Base-by-base conservation (phyloP, 257 asterid genomes). In the Parsonsia alboflavescens region DNA sequence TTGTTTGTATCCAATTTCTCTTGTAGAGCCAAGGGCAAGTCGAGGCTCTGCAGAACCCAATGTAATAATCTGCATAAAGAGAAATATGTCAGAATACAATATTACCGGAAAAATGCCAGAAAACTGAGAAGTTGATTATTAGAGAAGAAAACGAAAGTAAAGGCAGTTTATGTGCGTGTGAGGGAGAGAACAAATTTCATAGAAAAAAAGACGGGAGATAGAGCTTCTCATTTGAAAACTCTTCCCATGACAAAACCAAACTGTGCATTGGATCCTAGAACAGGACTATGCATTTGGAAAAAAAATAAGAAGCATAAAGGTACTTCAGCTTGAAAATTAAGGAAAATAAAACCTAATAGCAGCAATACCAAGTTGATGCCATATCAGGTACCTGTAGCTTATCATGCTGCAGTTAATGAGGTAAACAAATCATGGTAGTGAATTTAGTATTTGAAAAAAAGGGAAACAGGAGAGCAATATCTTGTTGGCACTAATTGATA, bases 11-110 rank as follows among this genome's bases (percentile, higher is more conserved):
- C 74, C 80, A 50, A 26, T 57, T 75, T 76, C 80, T 42, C 81
- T 82, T 46, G 76, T 49, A 48, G 81, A 79, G 59, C 77, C 77
- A 62, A 33, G 52, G 15, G 61, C 53, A 59, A 61, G 16, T 66
- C 15, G 71, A 71, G 66, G 50, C 15, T 39, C 46, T 26, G 17
- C 58, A 22, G 72, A 58, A 72, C 76, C 48, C 71, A 53, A 61
- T n/a, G 61, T 77, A 67, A 72, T 68, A 54, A 42, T 79, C 89
- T 87, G 79, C 80, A 77, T 52, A 4, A 49, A 63, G 36, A 48
- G 64, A 49, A 65, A 7, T 48, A n/a, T 33, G 50, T 56, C 36
- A n/a, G 11, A 10, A 22, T 21, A 24, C 13, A 33, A 39, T 42
- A 33, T 28, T 10, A 36, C 36, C 42, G 68, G 68, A 39, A 62